Percentiles rank a stretch among this genome's conserved stretches.
phyloP scores from a whole-genome alignment of 2,329 filamentous ascomycete species.

The Zelopaecilomyces penicillatus region DNA sequence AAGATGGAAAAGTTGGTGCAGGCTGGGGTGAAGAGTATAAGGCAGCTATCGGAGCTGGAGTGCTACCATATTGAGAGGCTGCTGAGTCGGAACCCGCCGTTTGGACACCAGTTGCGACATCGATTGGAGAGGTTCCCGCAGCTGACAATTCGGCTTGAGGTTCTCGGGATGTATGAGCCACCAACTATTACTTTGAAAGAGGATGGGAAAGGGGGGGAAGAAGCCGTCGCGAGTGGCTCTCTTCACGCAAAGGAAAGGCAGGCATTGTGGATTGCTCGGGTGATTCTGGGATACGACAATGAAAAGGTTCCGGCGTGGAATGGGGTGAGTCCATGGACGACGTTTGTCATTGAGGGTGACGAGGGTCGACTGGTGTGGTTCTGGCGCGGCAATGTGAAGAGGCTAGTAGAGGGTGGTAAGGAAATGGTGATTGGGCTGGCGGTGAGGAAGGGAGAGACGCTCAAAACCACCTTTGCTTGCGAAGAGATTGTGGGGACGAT shows the following conservation, averaged over 20 bases:
- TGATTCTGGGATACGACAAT: constrained; percentile 65
- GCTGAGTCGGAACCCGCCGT: constrained; percentile 73
- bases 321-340: constrained; percentile 57
- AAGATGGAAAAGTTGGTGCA: constrained; percentile 65
- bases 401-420: constrained; percentile 52
- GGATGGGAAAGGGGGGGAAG: too few species aligned
- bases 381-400: constrained; percentile 53
- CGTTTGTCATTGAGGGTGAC: constrained; percentile 60
- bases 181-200: background rate
- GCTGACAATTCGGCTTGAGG: constrained; percentile 33
- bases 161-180: constrained; percentile 15
- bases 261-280: constrained; percentile 42
- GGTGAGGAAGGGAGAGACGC: constrained; percentile 44
- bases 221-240: background rate
- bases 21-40: constrained; percentile 63
- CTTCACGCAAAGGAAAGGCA: too few species aligned
- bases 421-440: constrained; percentile 46
- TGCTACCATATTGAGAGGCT: constrained; percentile 67
- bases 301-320: constrained; percentile 52
- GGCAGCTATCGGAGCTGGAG: constrained; percentile 59
- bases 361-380: constrained; percentile 54
- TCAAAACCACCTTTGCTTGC: constrained; percentile 67
- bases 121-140: constrained; percentile 61
- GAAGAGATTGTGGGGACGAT: constrained; percentile 69
- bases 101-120: constrained; percentile 61